phyloP scores from a whole-genome alignment of 495 filamentous ascomycete species.

The Lophiostoma macrostomum region DNA sequence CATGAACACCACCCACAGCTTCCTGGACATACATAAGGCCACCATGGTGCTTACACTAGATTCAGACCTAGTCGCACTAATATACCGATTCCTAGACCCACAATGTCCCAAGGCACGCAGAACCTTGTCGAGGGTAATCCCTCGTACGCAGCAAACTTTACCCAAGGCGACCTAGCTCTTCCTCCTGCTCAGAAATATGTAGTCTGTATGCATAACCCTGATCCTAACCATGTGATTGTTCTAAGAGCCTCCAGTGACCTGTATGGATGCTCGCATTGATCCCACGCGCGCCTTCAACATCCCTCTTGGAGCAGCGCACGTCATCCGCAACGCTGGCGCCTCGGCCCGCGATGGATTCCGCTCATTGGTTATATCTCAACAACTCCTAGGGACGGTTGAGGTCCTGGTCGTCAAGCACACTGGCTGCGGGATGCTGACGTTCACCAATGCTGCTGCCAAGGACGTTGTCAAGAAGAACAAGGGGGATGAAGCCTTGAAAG shows the following conservation, averaged over 20 bases:
- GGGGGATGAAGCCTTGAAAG: constrained; percentile 45
- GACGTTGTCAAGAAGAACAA: constrained; percentile 57
- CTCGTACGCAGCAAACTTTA: constrained; percentile 60
- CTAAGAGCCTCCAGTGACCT: constrained; percentile 54
- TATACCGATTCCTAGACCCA: background rate
- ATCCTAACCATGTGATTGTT: background rate
- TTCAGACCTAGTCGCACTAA: background rate
- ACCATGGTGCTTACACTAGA: background rate
- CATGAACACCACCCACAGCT: background rate
- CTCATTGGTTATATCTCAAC: constrained; percentile 74
- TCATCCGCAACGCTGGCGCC: constrained; percentile 78
- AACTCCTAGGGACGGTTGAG: constrained; percentile 75
- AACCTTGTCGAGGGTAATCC: constrained; percentile 58
- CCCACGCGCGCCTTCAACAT: constrained; percentile 70
- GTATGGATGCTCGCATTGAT: constrained; percentile 85
- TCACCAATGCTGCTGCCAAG: constrained; percentile 63
- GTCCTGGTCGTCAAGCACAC: constrained; percentile 77
- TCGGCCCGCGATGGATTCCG: constrained; percentile 66
- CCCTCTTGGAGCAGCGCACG: constrained; percentile 70
- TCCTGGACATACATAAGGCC: background rate
- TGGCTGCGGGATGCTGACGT: constrained; percentile 81
- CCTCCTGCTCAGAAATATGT: constrained; percentile 70
- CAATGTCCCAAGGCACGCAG: constrained; percentile 49
- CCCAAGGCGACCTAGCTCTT: constrained; percentile 61
- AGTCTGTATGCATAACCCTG: constrained; percentile 42